Evolutionary conservation across 768 basidiomycete species (phyloP).

Genomic region (Melanogaster broomeanus): DNA sequence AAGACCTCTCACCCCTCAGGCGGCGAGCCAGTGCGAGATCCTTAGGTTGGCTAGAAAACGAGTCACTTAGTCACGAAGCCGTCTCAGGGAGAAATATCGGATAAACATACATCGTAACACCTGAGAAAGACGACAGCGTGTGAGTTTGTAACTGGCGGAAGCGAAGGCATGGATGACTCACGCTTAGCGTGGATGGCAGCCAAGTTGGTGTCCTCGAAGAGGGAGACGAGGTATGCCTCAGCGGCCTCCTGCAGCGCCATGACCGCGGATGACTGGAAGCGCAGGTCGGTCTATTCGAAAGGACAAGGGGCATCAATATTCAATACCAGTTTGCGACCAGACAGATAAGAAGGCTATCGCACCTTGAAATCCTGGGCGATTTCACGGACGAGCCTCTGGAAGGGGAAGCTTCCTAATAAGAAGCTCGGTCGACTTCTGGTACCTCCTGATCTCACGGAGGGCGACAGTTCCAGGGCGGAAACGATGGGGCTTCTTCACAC

Average conservation of each 20-base stretch:
- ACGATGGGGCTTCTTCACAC: conserved; percentile 99
- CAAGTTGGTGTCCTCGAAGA: conserved; percentile 90
- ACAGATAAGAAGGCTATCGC: conserved; percentile 12
- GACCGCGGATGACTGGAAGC: conserved; percentile 95
- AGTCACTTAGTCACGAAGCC: conserved; percentile 18
- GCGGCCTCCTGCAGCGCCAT: conserved; percentile 94
- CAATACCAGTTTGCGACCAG: not conserved
- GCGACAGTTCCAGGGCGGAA: conserved; percentile 98
- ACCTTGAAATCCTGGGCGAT: conserved; percentile 98
- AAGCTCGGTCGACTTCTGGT: conserved; percentile 99
- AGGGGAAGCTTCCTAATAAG: conserved; percentile 99
- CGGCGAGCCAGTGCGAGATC: conserved; percentile 86
- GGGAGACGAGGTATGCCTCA: conserved; percentile 84
- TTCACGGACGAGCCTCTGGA: conserved; percentile 97
- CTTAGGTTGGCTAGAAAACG: conserved; percentile 73
- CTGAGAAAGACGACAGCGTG: conserved; percentile 22
- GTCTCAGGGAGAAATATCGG: not conserved
- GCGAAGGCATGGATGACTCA: conserved; percentile 24
- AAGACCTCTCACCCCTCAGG: conserved; percentile 84
- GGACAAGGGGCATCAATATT: no score
- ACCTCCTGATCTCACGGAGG: conserved; percentile 96
- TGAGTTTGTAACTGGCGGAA: conserved; percentile 8
- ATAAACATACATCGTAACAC: conserved; percentile 57
- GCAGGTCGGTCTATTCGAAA: conserved; percentile 70
- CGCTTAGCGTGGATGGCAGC: conserved; percentile 90